Base-by-base conservation (phyloP, 148 eudicot genomes). In the Vaccinium darrowii region DNA sequence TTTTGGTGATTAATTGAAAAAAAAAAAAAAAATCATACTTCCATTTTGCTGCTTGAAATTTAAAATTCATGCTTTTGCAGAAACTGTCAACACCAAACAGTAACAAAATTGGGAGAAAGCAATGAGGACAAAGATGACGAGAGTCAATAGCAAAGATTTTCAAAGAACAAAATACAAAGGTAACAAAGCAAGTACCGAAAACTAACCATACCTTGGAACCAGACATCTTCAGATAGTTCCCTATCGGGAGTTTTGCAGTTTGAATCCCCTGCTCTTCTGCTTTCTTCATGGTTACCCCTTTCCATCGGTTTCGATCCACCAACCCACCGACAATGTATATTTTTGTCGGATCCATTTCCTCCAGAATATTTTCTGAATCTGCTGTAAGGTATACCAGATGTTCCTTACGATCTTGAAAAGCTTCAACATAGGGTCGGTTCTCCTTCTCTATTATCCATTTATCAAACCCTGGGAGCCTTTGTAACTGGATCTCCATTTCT, bases 221-320 rank as follows among this genome's bases (percentile, higher is more conserved):
- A 63, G 93, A 92, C 98, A 97, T 90, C 89, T 93, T 97, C 89
- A 97, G 88, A 92, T 93, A 94, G 84, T 86, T 89, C 39, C 95
- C 96, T 39, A 97, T 97, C 2, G 99, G 98, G 52, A 97, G 98
- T 87, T 87, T 94, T 43, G 99, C 99, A 25, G 98, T 90, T 86
- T 92, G 94, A 65, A 97, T 94, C 62, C 95, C 96, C 86, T 97
- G 96, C 78, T 97, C 99, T 76, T 87, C 69, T 81, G 99, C 98
- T 90, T 97, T 97, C 86, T 95, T 94, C 94, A 92, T 85, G 83
- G 99, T 95, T 83, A 95, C 57, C 65, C 99, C 99, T 90, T 97
- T 97, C 96, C 95, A 97, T 21, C 99, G 88, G 81, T 97, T 97
- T 30, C 99, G 88, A 90, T 97, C 99, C 82, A 97, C 99, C 84